Evolutionary conservation across 192 early-diverging fungal species (phyloP).

Genomic region (Chytriomyces sp.): DNA sequence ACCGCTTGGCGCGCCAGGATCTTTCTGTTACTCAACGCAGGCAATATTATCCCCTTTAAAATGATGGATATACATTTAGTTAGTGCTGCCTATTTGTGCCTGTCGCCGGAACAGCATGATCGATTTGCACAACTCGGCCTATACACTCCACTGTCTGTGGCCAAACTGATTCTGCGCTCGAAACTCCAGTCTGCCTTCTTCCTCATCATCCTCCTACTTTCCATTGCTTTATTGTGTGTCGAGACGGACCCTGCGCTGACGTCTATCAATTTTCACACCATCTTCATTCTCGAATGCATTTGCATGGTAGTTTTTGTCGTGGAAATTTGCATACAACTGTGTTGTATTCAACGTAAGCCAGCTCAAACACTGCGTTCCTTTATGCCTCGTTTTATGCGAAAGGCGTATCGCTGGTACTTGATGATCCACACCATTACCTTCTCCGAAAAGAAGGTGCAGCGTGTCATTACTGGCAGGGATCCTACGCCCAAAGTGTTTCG

Average conservation of each 20-base stretch:
- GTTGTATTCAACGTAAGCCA: background rate
- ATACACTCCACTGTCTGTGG: background rate
- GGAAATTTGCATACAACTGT: slow-evolving; percentile 17
- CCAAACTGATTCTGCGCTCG: background rate
- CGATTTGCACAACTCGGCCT: slow-evolving; percentile 8
- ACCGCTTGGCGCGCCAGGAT: slow-evolving; percentile 5
- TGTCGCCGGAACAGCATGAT: background rate
- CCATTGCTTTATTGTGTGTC: slow-evolving; percentile 26
- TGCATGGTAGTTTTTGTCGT: slow-evolving; percentile 25
- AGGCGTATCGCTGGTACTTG: background rate
- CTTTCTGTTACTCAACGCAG: background rate
- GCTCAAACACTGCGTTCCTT: background rate
- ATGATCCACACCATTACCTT: background rate
- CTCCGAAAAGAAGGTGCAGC: background rate
- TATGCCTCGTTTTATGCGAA: background rate
- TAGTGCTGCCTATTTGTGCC: slow-evolving; percentile 3
- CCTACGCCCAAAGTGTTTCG: background rate
- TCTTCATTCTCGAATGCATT: slow-evolving; percentile 13
- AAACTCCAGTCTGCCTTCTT: slow-evolving; percentile 14
- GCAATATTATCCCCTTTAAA: background rate
- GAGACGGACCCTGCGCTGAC: slow-evolving; percentile 13
- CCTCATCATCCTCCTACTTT: background rate
- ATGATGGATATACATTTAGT: slow-evolving; percentile 9
- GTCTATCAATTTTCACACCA: background rate
- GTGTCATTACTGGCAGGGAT: background rate